phyloP scores from a whole-genome alignment of 129 eudicot species.

The Mikania micrantha region DNA sequence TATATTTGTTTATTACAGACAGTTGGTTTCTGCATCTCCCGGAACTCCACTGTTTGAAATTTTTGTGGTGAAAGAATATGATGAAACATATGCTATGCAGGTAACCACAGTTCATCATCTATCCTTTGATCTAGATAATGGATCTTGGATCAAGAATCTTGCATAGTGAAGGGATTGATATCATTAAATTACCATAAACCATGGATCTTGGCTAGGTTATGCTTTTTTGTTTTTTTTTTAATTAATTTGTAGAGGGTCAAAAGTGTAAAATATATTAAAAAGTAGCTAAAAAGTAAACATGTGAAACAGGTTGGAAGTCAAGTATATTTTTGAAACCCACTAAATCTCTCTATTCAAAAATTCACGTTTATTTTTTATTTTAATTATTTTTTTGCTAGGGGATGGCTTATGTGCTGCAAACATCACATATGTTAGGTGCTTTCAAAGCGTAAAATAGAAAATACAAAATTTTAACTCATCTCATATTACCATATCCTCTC shows the following conservation, averaged over 20 bases:
- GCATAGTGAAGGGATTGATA: background rate
- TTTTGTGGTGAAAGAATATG: conserved; percentile 73
- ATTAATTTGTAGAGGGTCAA: background rate
- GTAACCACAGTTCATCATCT: conserved; percentile 28
- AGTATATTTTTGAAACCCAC: background rate
- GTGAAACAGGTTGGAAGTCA: background rate
- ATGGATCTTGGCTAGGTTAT: background rate
- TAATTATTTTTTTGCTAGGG: background rate
- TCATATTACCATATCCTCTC: background rate
- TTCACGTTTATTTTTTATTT: background rate
- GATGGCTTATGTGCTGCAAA: background rate
- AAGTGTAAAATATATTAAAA: background rate
- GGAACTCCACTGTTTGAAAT: conserved; percentile 97
- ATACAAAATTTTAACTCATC: background rate
- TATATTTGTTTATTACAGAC: conserved; percentile 45
- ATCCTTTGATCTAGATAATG: conserved; percentile 8
- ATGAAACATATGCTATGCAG: conserved; percentile 72
- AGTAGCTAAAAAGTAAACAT: background rate
- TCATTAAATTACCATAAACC: background rate
- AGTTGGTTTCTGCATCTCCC: conserved; percentile 88
- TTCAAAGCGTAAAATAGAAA: background rate
- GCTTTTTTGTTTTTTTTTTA: background rate
- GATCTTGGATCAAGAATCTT: background rate
- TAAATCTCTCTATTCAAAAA: background rate
- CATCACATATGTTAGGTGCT: background rate